Base-by-base conservation (phyloP, 345 rosid species). In the Dimocarpus longan region DNA sequence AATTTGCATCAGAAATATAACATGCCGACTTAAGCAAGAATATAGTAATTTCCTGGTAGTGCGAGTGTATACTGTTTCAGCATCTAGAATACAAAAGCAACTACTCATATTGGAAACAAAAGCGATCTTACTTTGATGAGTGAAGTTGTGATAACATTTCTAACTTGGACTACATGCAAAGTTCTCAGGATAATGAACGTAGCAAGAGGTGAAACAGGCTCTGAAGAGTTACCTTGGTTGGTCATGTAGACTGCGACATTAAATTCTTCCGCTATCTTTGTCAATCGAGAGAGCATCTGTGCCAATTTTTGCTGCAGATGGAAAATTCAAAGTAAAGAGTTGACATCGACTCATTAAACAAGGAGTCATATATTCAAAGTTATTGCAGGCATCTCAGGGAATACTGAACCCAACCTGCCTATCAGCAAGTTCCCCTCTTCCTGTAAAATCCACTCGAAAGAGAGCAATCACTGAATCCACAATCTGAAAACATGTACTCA, bases 191-290 rank as follows among this genome's bases (percentile, higher is more conserved):
- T 56, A 32, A 42, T 1, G 24, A 52, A 62, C 26, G 46, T 12
- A 5, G 2, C 12, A 52, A 32, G n/a, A 48, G 19, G 40, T 79
- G 4, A 42, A 56, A 59, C 6, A 28, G n/a, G 66, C 3, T 1
- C 46, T 39, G 15, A 43, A 43, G 74, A 43, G 48, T 26, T 84
- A 91, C 97, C 99, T 86, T 93, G 97, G 88, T 92, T 96, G 76
- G 99, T 94, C 92, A 94, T 89, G 87, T 87, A 94, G 78, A 93
- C 94, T 68, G 98, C 99, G 54, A 96, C 92, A 12, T 91, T 94
- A 84, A 93, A 96, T 85, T 95, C 99, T 82, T 95, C 97, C 4
- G 98, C 93, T 57, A 95, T 91, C 91, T 93, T 95, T 40, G 81
- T 90, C 68, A 93, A 78, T 70, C 92, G 75, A 40, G 94, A 95